These are phyloP conservation scores for Penicillium egyptiacum DNA, from an alignment of 495 filamentous ascomycete species.

Conservation along the genomic window DNA sequence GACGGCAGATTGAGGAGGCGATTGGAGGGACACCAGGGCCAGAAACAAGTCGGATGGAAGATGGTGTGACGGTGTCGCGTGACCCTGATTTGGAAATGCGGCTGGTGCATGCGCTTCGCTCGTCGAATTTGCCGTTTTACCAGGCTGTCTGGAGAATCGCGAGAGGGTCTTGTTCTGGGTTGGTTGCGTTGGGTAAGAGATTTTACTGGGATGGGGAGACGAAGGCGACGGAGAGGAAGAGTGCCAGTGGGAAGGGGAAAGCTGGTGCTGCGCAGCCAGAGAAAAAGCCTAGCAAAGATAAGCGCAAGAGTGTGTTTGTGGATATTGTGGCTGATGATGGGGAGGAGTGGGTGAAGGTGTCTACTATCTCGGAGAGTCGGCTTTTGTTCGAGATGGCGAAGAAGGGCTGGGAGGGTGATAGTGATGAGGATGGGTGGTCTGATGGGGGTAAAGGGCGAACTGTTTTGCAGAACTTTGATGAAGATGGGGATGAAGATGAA, in stretches of 20 bases:
- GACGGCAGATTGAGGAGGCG: constrained; percentile 24
- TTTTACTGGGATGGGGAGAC: constrained; percentile 53
- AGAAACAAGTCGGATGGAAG: constrained; percentile 5
- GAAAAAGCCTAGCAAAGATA: constrained; percentile 37
- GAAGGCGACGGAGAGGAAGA: constrained; percentile 22
- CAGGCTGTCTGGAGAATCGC: constrained; percentile 55
- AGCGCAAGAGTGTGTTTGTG: constrained; percentile 46
- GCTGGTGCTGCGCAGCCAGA: constrained; percentile 22
- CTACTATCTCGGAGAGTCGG: constrained; percentile 56
- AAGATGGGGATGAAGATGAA: constrained; percentile 30
- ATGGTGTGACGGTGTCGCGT: constrained; percentile 5
- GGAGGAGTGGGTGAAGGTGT: constrained; percentile 62
- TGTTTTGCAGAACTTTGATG: constrained; percentile 36
- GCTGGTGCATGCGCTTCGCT: constrained; percentile 49
- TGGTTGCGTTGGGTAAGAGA: constrained; percentile 53
- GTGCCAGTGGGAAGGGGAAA: constrained; percentile 22
- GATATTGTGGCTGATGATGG: constrained; percentile 56
- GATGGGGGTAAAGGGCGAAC: constrained; percentile 36
- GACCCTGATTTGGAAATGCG: constrained; percentile 27
- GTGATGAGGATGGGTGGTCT: constrained; percentile 35
- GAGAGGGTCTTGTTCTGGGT: constrained; percentile 44
- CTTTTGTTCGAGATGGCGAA: constrained; percentile 64
- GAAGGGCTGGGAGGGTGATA: constrained; percentile 57
- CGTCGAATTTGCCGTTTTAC: constrained; percentile 59
- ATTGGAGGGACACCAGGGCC: constrained; percentile 5